Evolutionary conservation across 208 protist genomes (phyloP), one percentile per base, ranked within the genome.

Genomic region (Leishmania aethiopica): DNA sequence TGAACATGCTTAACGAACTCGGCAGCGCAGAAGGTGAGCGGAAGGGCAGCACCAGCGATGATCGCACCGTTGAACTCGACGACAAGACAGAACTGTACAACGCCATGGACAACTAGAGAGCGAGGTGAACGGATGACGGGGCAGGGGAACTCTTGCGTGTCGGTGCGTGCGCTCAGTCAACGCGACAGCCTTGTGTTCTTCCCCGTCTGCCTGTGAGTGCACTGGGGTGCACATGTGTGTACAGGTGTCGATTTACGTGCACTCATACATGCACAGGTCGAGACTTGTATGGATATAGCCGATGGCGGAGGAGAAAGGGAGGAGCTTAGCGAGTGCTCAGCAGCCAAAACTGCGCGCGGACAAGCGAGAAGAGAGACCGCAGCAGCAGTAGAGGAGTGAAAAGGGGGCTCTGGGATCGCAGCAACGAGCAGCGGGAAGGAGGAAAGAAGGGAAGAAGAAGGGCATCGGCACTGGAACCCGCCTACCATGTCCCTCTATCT

Each of bases 91-190:
- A n/a, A n/a, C n/a, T n/a, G n/a, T n/a, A n/a, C n/a, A n/a, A n/a
- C n/a, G n/a, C n/a, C n/a, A 90, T 93, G 83, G 86, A 92, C 1
- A 85, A 91, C 49, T 90, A 84, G 72, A 60, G 32, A 45, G 37
- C 1, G 49, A 59, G 45, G 49, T 55, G 45, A 57, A 25, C 45
- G 47, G 19, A 53, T 37, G 47, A 32, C 15, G 47, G 47, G 19
- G 28, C 22, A 47, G 45, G 49, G 13, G 37, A 35, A 28, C n/a
- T 35, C 60, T 13, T 35, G n/a, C n/a, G n/a, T 28, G 10, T 66
- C n/a, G 60, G n/a, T n/a, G n/a, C 60, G 13, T 13, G 28, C 60
- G 10, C 37, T 19, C 60, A n/a, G 60, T 66, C n/a, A 17, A 66
- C n/a, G n/a, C 60, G 60, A 10, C n/a, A 35, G 60, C 60, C 11